Evolutionary conservation across 1,139 yeast species (phyloP), one percentile per base, ranked within the genome.

Genomic region (Nadsonia starkeyi-henricii): DNA sequence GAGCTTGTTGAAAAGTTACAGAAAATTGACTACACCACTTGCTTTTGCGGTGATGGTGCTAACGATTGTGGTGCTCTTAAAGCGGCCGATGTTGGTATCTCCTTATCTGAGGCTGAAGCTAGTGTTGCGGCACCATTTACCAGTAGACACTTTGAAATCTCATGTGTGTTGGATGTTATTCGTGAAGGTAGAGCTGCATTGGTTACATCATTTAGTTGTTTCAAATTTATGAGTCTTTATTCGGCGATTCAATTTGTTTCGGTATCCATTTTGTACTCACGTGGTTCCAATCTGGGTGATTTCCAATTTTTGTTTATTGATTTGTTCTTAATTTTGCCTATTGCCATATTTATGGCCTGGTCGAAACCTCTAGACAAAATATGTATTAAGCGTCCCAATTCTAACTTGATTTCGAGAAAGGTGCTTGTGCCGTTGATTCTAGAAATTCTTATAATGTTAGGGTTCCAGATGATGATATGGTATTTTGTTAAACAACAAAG

Each of bases 121-220:
- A 85, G 95, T 3, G 96, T 93, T 20, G 98, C 98, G 0, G 97
- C 98, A 0, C 98, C 99, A 2, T 91, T 91, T 63, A 93, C 99
- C 0, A 85, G 96, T 1, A 74, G 93, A 47, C 66, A 77, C 1
- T 91, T 91, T 66, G 96, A 91, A 57, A 88, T 91, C 43, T 80
- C 95, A 1, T 91, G 98, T 68, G 95, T 91, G 26, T 67, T 86
- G 55, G 88, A 85, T 61, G 91, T 93, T 3, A 86, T 91, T 52
- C 79, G 77, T 58, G 98, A 93, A 64, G 99, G 99, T 13, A 74
- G 99, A 54, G 91, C 96, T 1, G 83, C 96, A 43, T 71, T 91
- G 59, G 96, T 89, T 15, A 91, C 99, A 1, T 84, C 95, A 55
- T 91, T 91, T 66, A 81, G 96, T 36, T 91, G 98, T 65, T 91